phyloP scores from a whole-genome alignment of 306 rosid species.

The Neltuma alba region DNA sequence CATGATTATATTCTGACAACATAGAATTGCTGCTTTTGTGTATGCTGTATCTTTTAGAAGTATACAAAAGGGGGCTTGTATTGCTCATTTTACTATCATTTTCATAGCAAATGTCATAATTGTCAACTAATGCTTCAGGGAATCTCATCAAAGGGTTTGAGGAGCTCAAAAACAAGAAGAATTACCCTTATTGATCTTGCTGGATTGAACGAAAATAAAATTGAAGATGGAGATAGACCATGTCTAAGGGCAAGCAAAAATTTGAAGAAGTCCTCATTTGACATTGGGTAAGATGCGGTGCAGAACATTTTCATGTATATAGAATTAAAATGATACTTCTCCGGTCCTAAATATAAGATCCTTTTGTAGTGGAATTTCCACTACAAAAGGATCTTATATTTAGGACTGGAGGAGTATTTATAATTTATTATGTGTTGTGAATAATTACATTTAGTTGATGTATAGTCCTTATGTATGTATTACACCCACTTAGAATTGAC shows the following conservation, averaged over 20 bases:
- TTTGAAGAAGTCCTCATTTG: slow-evolving; percentile 70
- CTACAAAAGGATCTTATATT: too few relatives aligned
- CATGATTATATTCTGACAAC: slow-evolving; percentile 16
- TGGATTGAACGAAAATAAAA: slow-evolving; percentile 60
- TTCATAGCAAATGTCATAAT: slow-evolving; percentile 25
- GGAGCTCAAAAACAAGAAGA: slow-evolving; percentile 81
- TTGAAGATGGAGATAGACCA: slow-evolving; percentile 54
- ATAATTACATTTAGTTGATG: too few relatives aligned
- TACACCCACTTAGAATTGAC: too few relatives aligned
- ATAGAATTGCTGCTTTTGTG: neutral
- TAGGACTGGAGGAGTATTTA: too few relatives aligned
- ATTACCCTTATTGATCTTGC: slow-evolving; percentile 92
- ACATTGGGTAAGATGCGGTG: slow-evolving; percentile 72
- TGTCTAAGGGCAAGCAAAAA: slow-evolving; percentile 51
- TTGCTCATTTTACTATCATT: neutral
- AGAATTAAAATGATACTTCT: too few relatives aligned
- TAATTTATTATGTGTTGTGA: too few relatives aligned
- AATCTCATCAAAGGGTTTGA: slow-evolving; percentile 66
- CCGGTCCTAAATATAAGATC: too few relatives aligned
- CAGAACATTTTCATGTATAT: too few relatives aligned
- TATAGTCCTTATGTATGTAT: too few relatives aligned
- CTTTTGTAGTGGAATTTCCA: too few relatives aligned
- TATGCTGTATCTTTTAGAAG: neutral
- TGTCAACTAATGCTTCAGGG: slow-evolving; percentile 52
- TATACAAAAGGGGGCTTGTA: neutral